Base-by-base conservation (phyloP, 163 green algal species). In the Chlamydomonas reinhardtii region DNA sequence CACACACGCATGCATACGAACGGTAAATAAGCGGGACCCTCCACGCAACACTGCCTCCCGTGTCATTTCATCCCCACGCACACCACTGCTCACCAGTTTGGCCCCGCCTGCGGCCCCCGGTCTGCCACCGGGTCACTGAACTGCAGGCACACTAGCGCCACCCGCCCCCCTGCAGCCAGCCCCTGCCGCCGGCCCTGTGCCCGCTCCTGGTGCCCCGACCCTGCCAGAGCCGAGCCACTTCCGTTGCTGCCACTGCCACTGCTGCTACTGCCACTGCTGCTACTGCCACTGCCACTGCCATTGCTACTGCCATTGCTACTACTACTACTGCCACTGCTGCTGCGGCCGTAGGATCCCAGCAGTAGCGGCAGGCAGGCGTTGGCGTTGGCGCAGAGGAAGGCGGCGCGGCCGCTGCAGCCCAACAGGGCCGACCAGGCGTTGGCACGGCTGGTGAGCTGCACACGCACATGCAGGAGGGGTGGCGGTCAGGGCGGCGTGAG, bases 71-170 rank as follows among this genome's bases (percentile, higher is more conserved):
- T n/a, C n/a, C n/a, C n/a, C n/a, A n/a, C n/a, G n/a, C 56, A 65
- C 17, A 4, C 56, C 17, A 65, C 56, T 15, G 25, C 59, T 29
- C 59, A n/a, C 59, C 59, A 66, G 24, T 29, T 11, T 22, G 2
- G 25, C 59, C 59, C 25, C 5, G 24, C 24, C 14, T 69, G 43
- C 2, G 65, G 76, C 56, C 48, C 48, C 48, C 48, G 48, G 48
- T 56, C 48, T 2, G 48, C 11, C 48, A 56, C 48, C 14, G 76
- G 76, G 43, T 84, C 76, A 8, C 39, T 68, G 76, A 84, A 84
- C 76, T 84, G 76, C 39, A 84, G n/a, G 43, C 76, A 84, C 37
- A 84, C 76, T 39, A 84, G 64, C 37, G 76, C 76, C 19, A 84
- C 76, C 12, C 27, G 61, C 9, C 59, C 25, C 2, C 27, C 25